Evolutionary conservation across 805 yeast genomes (phyloP).

Genomic region (Aciculoconidium aculeatum): DNA sequence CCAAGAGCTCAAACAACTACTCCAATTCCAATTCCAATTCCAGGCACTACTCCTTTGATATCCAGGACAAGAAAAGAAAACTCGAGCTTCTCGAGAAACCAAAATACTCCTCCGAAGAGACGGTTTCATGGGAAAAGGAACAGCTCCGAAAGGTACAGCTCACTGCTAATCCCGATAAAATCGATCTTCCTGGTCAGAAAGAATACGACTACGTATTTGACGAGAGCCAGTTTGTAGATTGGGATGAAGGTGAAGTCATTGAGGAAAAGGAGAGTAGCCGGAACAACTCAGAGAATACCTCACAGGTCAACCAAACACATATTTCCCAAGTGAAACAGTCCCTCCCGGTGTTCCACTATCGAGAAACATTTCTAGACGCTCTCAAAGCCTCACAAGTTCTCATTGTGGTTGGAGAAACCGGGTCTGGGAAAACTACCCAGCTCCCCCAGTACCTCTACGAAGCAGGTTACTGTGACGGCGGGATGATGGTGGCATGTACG

Average conservation of each 20-base stretch:
- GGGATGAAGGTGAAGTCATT: constrained; percentile 36
- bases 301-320: constrained; percentile 20
- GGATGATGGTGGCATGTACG: constrained; percentile 69
- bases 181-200: constrained; percentile 35
- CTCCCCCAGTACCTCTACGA: constrained; percentile 82
- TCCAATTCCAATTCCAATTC: too few relatives aligned
- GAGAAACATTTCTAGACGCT: constrained; percentile 55
- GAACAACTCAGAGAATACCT: constrained; percentile 14
- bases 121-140: constrained; percentile 47
- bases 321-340: constrained; percentile 48
- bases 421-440: constrained; percentile 94
- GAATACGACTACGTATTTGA: constrained; percentile 76
- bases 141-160: constrained; percentile 39
- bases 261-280: constrained; percentile 11
- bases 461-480: constrained; percentile 63
- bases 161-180: constrained; percentile 29
- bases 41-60: too few relatives aligned
- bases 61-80: constrained; percentile 48
- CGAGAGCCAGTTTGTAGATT: constrained; percentile 54
- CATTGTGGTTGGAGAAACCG: constrained; percentile 81
- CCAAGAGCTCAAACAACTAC: not conserved
- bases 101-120: too few relatives aligned
- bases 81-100: constrained; percentile 44
- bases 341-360: constrained; percentile 67
- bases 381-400: constrained; percentile 59